phyloP scores from a whole-genome alignment of 345 rosid genomes.

The Brassica nigra region DNA sequence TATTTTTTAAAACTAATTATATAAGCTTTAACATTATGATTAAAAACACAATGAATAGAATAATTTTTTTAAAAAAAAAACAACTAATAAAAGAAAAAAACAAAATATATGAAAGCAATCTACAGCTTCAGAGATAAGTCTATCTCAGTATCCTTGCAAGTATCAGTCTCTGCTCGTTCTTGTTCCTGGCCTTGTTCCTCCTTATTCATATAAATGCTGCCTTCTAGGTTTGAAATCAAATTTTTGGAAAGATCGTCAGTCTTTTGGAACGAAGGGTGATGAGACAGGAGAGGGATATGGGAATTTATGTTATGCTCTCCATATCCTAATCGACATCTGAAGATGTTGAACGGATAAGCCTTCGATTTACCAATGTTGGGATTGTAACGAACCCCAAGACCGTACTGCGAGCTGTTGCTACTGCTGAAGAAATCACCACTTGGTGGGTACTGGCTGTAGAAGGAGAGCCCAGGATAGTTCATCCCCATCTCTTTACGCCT shows the following conservation, averaged over 20 bases:
- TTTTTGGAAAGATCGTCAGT: conserved; percentile 28
- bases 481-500: conserved; percentile 44
- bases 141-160: conserved; percentile 26
- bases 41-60: no score
- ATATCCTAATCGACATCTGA: conserved; percentile 31
- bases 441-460: conserved; percentile 26
- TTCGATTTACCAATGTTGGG: conserved; percentile 37
- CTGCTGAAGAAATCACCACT: conserved; percentile 25
- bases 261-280: background rate
- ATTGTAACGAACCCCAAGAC: conserved; percentile 38
- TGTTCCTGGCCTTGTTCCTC: conserved; percentile 10
- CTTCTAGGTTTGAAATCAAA: conserved; percentile 37
- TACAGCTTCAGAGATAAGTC: conserved; percentile 41
- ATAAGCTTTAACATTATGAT: no score
- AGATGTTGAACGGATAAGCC: conserved; percentile 33
- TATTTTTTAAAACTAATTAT: no score
- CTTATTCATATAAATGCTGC: background rate
- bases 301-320: conserved; percentile 25
- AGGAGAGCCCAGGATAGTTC: conserved; percentile 35
- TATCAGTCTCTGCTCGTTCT: conserved; percentile 16
- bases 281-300: conserved; percentile 32
- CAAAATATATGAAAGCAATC: background rate
- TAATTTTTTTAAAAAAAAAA: no score
- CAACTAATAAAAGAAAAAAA: background rate
- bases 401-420: conserved; percentile 19